Conservation (phyloP, 805 yeast species). For the Kuraishia molischiana region DNA sequence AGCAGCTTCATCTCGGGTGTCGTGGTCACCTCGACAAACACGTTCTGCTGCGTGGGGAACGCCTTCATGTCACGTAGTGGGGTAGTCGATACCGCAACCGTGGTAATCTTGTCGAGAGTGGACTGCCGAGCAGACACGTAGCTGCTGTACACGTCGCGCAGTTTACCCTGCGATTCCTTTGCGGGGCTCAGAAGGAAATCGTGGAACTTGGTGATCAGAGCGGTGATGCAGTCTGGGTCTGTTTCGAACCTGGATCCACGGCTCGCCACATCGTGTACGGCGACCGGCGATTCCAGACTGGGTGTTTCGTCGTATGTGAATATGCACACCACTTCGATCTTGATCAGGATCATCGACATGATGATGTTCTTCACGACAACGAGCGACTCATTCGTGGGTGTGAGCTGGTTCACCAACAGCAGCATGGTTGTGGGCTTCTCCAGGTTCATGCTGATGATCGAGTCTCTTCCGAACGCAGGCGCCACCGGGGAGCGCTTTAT, state of each 20-base stretch:
- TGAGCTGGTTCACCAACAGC: conserved; percentile 17
- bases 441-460: not conserved
- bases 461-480: not conserved
- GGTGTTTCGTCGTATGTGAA: conserved; percentile 2
- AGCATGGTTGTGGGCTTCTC: conserved; percentile 17
- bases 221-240: not conserved
- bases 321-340: conserved; percentile 13
- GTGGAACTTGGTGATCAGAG: not conserved
- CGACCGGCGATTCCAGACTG: not conserved
- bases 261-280: not conserved
- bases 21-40: conserved; percentile 18
- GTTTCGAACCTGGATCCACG: not conserved
- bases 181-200: not conserved
- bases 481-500: not conserved
- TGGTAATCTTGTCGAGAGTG: conserved; percentile 6
- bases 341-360: conserved; percentile 16
- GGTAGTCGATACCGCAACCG: conserved; percentile 16
- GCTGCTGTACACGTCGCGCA: not conserved
- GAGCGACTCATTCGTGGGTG: conserved; percentile 11
- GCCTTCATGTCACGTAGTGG: conserved; percentile 8
- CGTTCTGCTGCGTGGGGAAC: conserved; percentile 11
- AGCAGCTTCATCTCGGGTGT: conserved; percentile 6
- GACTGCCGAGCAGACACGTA: not conserved
- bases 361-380: conserved; percentile 18
- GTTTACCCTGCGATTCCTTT: not conserved